These are phyloP conservation scores for Hyphodiscus sp. DNA, from an alignment of 2,329 filamentous ascomycete species.

Conservation along the genomic window DNA sequence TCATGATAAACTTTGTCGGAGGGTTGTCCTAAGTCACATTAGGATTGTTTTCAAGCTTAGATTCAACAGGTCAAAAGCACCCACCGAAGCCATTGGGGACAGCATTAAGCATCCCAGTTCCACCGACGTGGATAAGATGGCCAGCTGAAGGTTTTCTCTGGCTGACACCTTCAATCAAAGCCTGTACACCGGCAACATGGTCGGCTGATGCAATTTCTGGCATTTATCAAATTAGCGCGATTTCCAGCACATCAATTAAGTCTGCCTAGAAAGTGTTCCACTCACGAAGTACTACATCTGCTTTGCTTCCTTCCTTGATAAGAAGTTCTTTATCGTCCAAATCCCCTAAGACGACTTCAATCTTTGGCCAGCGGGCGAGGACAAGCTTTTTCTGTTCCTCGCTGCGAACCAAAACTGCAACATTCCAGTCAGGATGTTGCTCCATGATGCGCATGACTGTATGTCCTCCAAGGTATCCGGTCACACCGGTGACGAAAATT, in stretches of 20 bases:
- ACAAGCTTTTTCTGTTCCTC: conserved; percentile 14
- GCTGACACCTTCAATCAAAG: conserved; percentile 41
- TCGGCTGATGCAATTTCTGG: conserved; percentile 21
- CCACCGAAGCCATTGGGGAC: conserved; percentile 30
- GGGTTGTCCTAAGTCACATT: conserved; percentile 17
- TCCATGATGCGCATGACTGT: conserved; percentile 9
- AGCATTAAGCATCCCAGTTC: conserved; percentile 38
- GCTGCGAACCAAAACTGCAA: conserved; percentile 16
- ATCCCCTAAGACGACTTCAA: conserved; percentile 27
- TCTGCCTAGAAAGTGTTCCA: background rate
- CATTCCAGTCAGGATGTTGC: conserved; percentile 18
- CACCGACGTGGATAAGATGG: conserved; percentile 45
- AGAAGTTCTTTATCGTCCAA: conserved; percentile 31
- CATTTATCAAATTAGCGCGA: background rate
- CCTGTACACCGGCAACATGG: conserved; percentile 27
- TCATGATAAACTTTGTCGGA: conserved; percentile 51
- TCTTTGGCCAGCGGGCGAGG: conserved; percentile 7
- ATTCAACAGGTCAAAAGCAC: conserved; percentile 13
- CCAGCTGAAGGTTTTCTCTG: conserved; percentile 37
- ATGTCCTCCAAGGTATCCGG: conserved; percentile 21
- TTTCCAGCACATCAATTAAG: background rate
- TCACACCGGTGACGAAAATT: conserved; percentile 20
- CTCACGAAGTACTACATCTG: conserved; percentile 33
- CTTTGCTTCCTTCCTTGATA: conserved; percentile 26
- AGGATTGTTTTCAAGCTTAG: background rate